phyloP scores from a whole-genome alignment of 208 protist species.

The Leishmania aethiopica region DNA sequence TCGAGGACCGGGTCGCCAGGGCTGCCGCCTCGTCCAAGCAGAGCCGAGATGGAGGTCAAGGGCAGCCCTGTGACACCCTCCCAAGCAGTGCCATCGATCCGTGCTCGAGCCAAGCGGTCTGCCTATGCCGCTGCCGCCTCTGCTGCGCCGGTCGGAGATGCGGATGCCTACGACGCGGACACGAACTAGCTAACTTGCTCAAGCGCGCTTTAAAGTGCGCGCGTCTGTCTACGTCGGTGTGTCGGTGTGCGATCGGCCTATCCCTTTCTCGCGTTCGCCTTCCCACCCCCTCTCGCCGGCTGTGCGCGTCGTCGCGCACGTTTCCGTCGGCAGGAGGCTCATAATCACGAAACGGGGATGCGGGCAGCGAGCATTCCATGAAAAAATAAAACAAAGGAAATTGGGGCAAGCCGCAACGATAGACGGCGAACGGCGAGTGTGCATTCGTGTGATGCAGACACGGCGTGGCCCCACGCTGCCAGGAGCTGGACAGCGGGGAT shows the following conservation, averaged over 20 bases:
- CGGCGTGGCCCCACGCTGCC: not conserved
- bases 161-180: conserved; percentile 17
- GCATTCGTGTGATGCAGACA: not conserved
- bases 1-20: conserved; percentile 15
- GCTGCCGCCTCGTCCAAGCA: conserved; percentile 11
- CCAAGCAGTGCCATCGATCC: conserved; percentile 19
- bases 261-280: not conserved
- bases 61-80: not conserved
- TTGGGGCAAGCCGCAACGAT: not conserved
- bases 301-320: not conserved
- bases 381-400: not conserved
- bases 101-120: not conserved
- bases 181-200: not conserved
- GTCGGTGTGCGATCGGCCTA: not conserved
- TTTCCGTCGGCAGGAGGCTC: not conserved
- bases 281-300: not conserved
- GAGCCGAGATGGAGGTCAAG: not conserved
- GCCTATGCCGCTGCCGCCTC: not conserved
- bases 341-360: not conserved
- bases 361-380: not conserved
- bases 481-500: not conserved
- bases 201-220: not conserved
- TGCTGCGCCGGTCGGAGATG: not conserved
- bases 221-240: not conserved
- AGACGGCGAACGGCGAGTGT: not conserved